Evolutionary conservation across 2,329 filamentous ascomycete genomes (phyloP), one percentile per base, ranked within the genome.

Genomic region (Fusarium sp.): DNA sequence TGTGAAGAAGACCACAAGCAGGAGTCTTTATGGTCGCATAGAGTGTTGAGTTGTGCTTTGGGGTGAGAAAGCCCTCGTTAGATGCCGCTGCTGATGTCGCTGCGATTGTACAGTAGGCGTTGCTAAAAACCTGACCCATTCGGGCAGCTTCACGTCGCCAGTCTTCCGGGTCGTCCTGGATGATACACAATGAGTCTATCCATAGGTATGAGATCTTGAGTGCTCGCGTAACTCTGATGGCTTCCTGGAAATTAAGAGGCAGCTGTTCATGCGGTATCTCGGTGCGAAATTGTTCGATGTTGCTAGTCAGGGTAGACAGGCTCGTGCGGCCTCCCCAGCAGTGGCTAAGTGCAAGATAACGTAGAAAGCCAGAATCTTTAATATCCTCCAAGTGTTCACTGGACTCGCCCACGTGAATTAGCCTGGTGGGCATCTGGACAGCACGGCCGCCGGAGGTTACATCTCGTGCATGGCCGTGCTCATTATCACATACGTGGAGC

Each of bases 181-280:
- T 30, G 7, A 54, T 54, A 7, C 50, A 54, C 3, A 54, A 13
- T 10, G 50, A 53, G 24, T 67, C 58, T 36, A 72, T 50, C 69
- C 71, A 73, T 12, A 69, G 6, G 14, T 72, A 56, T 6, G 33
- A 2, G 3, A 63, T 38, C 5, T 36, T 41, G 8, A 73, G 60
- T 4, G 55, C 38, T 11, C 70, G 35, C 7, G 58, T 39, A 11
- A 66, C 36, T 24, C 3, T 59, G 11, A 64, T 28, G 10, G 71
- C 66, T 20, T 73, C 70, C 48, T 58, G 42, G 14, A 64, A 64
- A 3, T 47, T 70, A 5, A 26, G 51, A 2, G 67, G 58, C 9
- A 70, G 47, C 2, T 33, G 22, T 1, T 36, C 30, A 1, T 54
- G 51, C 6, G 47, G 50, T n/a, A 70, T 47, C 15, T 41, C 36